phyloP scores from a whole-genome alignment of 2,329 filamentous ascomycete species.

The Sporothrix brasiliensis region DNA sequence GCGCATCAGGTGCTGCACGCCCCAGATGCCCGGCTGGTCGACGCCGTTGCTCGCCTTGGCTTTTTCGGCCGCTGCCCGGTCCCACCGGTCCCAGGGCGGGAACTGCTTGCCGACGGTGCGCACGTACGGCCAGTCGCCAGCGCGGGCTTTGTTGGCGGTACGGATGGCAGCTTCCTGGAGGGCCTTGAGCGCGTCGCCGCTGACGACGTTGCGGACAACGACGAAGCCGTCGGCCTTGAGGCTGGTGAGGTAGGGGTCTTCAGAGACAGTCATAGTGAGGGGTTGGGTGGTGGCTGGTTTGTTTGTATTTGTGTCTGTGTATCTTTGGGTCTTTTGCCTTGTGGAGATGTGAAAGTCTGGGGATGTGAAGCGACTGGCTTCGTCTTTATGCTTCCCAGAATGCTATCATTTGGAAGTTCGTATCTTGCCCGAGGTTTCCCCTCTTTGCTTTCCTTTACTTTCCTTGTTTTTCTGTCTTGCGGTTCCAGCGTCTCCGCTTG shows the following conservation, averaged over 20 bases:
- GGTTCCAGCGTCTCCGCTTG: background rate
- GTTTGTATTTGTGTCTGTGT: background rate
- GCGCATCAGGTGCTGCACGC: conserved; percentile 82
- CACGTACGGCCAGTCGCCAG: conserved; percentile 78
- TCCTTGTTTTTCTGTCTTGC: too few species aligned
- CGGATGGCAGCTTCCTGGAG: conserved; percentile 63
- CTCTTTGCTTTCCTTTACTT: background rate
- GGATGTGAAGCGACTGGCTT: background rate
- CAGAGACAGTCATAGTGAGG: conserved; percentile 16
- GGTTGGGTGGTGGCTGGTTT: background rate
- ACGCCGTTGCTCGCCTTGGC: conserved; percentile 14
- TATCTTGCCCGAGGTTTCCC: conserved; percentile 11
- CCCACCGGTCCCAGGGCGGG: conserved; percentile 72
- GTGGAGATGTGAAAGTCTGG: background rate
- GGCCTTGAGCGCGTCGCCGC: conserved; percentile 52
- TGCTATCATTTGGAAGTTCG: background rate
- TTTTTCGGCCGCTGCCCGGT: conserved; percentile 50
- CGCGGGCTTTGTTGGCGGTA: conserved; percentile 63
- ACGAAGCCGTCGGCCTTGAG: conserved; percentile 77
- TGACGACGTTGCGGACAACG: conserved; percentile 67
- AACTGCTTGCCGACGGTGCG: conserved; percentile 89
- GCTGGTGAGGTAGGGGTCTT: conserved; percentile 48
- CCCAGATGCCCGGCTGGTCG: conserved; percentile 74
- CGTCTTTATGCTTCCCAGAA: background rate
- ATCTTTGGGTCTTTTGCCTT: background rate